Evolutionary conservation across 1,139 yeast species (phyloP).

Genomic region (Casaregolazyma lundiana): DNA sequence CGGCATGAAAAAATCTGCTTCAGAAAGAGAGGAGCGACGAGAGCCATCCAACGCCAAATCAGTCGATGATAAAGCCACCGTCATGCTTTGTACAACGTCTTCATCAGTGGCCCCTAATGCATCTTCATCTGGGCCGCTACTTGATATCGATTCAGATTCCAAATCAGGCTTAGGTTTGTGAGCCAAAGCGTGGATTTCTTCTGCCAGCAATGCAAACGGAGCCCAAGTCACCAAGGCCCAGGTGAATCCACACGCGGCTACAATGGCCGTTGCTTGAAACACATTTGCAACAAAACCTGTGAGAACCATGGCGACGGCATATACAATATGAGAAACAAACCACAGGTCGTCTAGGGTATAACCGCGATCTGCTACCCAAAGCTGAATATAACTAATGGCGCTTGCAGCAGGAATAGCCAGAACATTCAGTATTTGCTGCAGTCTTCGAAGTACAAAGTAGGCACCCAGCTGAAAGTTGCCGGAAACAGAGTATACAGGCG

Average conservation of each 20-base stretch:
- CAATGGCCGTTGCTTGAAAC: conserved; percentile 30
- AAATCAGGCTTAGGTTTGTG: conserved; percentile 5
- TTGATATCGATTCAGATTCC: not conserved
- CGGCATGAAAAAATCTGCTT: conserved; percentile 18
- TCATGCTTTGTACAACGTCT: conserved; percentile 4
- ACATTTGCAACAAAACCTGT: conserved; percentile 30
- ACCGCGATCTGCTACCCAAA: conserved; percentile 10
- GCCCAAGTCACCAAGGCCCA: conserved; percentile 43
- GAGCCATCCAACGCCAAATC: not conserved
- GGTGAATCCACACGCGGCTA: conserved; percentile 36
- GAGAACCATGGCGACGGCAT: conserved; percentile 31
- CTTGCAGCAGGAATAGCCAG: conserved; percentile 7
- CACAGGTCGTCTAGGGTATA: conserved; percentile 28
- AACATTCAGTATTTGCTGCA: conserved; percentile 3
- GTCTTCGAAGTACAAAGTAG: conserved; percentile 11
- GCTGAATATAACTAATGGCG: conserved; percentile 5
- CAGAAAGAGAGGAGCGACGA: conserved; percentile 16
- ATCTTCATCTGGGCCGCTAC: not conserved
- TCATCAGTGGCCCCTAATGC: conserved; percentile 7
- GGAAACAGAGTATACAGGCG: conserved; percentile 7
- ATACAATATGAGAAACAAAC: conserved; percentile 34
- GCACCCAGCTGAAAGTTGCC: conserved; percentile 7
- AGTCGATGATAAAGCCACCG: conserved; percentile 3
- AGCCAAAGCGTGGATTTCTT: conserved; percentile 30
- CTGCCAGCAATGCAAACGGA: conserved; percentile 39